These are phyloP conservation scores for Sporopachydermia lactativora DNA, from an alignment of 805 yeast species.

Conservation along the genomic window DNA sequence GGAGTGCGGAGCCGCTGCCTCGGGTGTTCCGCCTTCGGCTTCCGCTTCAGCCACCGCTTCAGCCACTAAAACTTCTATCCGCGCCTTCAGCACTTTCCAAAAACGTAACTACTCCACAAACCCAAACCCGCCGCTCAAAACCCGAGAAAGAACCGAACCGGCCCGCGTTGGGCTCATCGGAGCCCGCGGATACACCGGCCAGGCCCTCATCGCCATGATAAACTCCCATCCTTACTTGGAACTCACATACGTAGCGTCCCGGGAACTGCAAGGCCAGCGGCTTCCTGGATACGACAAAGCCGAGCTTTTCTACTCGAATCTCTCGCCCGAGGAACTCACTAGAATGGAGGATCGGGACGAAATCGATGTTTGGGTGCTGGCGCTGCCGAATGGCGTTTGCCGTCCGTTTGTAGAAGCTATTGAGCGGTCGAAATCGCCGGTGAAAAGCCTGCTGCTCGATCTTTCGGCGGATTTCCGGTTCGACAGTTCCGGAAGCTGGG, in stretches of 20 bases:
- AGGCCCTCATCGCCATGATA: constrained; percentile 58
- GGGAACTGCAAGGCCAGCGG: constrained; percentile 65
- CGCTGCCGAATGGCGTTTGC: constrained; percentile 78
- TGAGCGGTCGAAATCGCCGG: constrained; percentile 34
- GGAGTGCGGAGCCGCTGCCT: not conserved
- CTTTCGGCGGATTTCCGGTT: constrained; percentile 77
- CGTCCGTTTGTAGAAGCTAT: constrained; percentile 77
- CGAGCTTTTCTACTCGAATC: constrained; percentile 53
- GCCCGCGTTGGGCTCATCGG: constrained; percentile 70
- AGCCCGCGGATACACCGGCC: constrained; percentile 81
- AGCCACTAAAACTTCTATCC: not conserved
- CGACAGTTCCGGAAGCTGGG: constrained; percentile 71
- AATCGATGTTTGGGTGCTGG: constrained; percentile 83
- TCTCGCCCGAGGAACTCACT: constrained; percentile 61
- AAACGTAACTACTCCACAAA: constrained; percentile 19
- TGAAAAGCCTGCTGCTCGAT: constrained; percentile 37
- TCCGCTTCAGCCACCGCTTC: not conserved
- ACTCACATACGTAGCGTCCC: constrained; percentile 65
- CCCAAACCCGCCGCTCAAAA: constrained; percentile 49
- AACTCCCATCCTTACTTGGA: constrained; percentile 65
- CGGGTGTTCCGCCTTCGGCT: not conserved
- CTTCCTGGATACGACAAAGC: constrained; percentile 60
- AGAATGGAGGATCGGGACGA: constrained; percentile 47
- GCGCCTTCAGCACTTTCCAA: not conserved
- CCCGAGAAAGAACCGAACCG: constrained; percentile 37